Conservation (phyloP, 2,329 filamentous ascomycete species). For the Beauveria sp. region DNA sequence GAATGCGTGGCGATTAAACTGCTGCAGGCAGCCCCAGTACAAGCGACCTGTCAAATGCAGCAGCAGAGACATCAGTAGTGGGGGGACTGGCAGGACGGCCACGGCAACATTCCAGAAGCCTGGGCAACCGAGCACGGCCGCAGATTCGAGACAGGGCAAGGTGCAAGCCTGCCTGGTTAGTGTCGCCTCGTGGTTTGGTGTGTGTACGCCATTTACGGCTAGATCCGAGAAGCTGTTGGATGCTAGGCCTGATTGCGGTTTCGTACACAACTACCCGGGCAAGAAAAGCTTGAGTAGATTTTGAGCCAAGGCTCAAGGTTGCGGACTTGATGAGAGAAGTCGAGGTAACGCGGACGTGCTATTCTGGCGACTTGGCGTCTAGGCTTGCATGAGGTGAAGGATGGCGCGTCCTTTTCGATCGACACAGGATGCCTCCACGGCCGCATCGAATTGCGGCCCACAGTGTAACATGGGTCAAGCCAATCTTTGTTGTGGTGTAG, state of each 20-base stretch:
- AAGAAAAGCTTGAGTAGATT: background rate
- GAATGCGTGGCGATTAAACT: background rate
- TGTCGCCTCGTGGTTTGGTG: background rate
- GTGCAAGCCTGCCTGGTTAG: background rate
- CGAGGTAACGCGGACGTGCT: background rate
- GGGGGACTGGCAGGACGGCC: background rate
- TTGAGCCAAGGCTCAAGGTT: background rate
- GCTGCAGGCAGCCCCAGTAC: background rate
- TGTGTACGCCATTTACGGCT: background rate
- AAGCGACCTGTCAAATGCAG: background rate
- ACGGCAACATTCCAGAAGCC: background rate
- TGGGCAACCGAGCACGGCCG: background rate
- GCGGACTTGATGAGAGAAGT: background rate
- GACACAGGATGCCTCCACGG: background rate
- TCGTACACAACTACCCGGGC: background rate
- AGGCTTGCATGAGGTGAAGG: background rate
- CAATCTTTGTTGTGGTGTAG: too few relatives aligned
- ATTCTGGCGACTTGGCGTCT: too few relatives aligned
- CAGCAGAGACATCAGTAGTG: background rate
- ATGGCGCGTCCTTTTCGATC: background rate
- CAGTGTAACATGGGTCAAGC: background rate
- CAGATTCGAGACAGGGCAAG: background rate
- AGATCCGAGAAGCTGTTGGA: slow-evolving; percentile 1
- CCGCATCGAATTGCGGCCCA: background rate
- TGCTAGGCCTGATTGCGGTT: background rate